Percentiles rank a stretch among this genome's conserved stretches.
These are phyloP conservation scores for Lotus japonicus DNA, from an alignment of 306 rosid genomes.

Conservation along the genomic window DNA sequence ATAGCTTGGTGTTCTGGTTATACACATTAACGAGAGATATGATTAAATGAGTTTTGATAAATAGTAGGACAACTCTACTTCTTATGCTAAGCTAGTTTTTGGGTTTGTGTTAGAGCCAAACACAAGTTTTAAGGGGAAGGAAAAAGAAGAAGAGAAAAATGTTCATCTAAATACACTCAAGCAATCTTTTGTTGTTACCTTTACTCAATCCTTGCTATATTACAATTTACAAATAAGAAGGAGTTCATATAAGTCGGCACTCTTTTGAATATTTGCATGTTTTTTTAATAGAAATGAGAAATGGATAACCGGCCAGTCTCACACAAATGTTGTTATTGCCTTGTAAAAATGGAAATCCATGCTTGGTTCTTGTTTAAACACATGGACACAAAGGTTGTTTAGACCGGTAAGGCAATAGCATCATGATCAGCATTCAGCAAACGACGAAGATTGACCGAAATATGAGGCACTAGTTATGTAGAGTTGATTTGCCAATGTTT, in stretches of 20 bases:
- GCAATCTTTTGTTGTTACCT: neutral
- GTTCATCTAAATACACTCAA: neutral
- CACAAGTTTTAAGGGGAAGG: too few relatives aligned
- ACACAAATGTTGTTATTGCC: neutral
- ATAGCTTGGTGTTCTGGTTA: too few relatives aligned
- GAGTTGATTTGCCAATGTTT: too few relatives aligned
- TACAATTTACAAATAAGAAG: neutral
- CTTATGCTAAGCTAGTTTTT: too few relatives aligned
- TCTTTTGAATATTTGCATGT: conserved; percentile 14
- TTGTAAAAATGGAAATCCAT: conserved; percentile 9
- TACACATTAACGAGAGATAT: too few relatives aligned
- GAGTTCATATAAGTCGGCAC: conserved; percentile 14
- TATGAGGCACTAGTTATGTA: conserved; percentile 10
- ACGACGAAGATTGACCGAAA: conserved; percentile 4
- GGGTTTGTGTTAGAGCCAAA: too few relatives aligned
- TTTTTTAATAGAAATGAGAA: conserved; percentile 1
- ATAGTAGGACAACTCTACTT: too few relatives aligned
- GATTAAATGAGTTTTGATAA: too few relatives aligned
- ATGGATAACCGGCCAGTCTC: neutral
- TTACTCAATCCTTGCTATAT: neutral
- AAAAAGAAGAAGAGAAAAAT: too few relatives aligned
- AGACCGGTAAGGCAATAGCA: conserved; percentile 4
- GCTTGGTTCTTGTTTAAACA: conserved; percentile 11
- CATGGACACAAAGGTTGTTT: conserved; percentile 10
- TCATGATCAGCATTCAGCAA: neutral